Evolutionary conservation across 2,329 filamentous ascomycete genomes (phyloP).

Genomic region (Colletotrichum tropicale): DNA sequence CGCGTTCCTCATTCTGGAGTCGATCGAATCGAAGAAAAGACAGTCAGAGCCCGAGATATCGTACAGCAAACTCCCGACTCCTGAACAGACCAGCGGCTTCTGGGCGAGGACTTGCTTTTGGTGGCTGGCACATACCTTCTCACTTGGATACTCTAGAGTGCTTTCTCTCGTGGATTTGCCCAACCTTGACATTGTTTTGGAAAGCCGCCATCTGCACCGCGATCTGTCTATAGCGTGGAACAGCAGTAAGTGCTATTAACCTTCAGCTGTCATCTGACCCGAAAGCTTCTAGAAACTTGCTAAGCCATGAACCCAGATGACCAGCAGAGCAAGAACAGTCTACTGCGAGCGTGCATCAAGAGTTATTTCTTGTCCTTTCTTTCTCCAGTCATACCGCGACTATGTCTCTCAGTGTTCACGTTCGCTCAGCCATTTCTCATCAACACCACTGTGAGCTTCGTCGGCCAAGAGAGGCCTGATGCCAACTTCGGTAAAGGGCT

Average conservation of each 20-base stretch:
- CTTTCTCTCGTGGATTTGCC: slow-evolving; percentile 2
- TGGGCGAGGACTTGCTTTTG: slow-evolving; percentile 11
- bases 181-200: background rate
- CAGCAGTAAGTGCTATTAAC: slow-evolving; percentile 3
- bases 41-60: background rate
- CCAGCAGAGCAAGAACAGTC: slow-evolving; percentile 11
- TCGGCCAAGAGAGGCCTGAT: slow-evolving; percentile 17
- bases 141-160: background rate
- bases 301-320: slow-evolving; percentile 17
- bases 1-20: background rate
- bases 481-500: slow-evolving; percentile 27
- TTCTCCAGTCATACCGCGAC: slow-evolving; percentile 25
- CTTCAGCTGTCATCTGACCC: rapidly evolving
- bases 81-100: slow-evolving; percentile 8
- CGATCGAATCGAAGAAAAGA: background rate
- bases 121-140: background rate
- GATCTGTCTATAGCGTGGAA: slow-evolving; percentile 7
- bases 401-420: slow-evolving; percentile 28
- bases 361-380: slow-evolving; percentile 22
- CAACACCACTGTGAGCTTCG: slow-evolving; percentile 24
- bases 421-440: slow-evolving; percentile 36
- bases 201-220: background rate
- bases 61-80: background rate
- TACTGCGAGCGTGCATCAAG: slow-evolving; percentile 18
- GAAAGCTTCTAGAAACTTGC: background rate